Evolutionary conservation across 2,329 filamentous ascomycete species (phyloP), one percentile per base, ranked within the genome.

Genomic region (Colletotrichum chrysophilum): DNA sequence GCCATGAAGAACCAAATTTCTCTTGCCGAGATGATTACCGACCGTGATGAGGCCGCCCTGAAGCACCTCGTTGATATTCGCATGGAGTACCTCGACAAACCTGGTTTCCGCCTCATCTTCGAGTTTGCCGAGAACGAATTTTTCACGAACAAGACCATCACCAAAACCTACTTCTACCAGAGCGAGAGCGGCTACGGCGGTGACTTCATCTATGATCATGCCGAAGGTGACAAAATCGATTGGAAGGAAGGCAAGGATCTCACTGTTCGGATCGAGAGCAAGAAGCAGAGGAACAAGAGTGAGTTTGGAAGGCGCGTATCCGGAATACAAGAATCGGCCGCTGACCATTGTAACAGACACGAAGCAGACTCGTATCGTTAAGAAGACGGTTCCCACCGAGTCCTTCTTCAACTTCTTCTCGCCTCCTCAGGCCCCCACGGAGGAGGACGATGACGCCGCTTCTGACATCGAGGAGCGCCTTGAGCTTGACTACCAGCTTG

Each of bases 251-350:
- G 94, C 82, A 96, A 98, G 87, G 97, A 99, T 83, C 89, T 99
- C 80, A 99, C 97, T 61, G 94, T 98, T 79, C 94, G 95, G 80
- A 89, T 98, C 76, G 97, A 99, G 91, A 97, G 95, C 91, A 99
- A 99, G 93, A 99, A 99, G 91, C 97, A 99, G 89, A 93, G 97
- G 79, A 99, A 99, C 89, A 99, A 98, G 93, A 98, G 97, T 99
- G 90, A 88, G 89, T 69, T 43, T 13, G n/a, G 43, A 48, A 38
- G 43, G 14, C 66, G 5, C 24, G 7, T n/a, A 52, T 13, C 5
- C 9, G 13, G 6, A 43, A 24, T 65, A 24, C 61, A 13, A 7
- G n/a, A 24, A 38, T 13, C 10, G 43, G 43, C 43, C 43, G n/a
- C 65, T 70, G 36, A 71, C 34, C n/a, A 36, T 24, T n/a, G 6